Evolutionary conservation across 139 green algal species (phyloP), one percentile per base, ranked within the genome.

Genomic region (Monoraphidium neglectum): DNA sequence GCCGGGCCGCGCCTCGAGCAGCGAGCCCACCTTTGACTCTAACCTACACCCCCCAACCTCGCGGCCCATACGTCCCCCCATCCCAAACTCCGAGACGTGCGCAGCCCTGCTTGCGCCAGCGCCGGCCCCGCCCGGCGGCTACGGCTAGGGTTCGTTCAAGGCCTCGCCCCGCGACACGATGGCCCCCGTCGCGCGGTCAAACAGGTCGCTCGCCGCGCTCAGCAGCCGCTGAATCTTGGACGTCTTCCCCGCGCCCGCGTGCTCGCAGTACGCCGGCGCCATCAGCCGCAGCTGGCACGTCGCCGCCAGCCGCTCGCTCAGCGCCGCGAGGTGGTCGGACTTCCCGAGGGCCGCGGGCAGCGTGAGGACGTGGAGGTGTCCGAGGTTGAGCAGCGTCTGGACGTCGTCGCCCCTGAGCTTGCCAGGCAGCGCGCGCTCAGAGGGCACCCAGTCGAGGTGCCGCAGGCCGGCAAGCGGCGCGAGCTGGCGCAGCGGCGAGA

Each of bases 381-480:
- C 4, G 28, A 70, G 68, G 6, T 70, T 57, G 26, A 53, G 28
- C 32, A 77, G 72, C 28, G 35, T 40, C 72, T 70, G 59, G 13
- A 70, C 38, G 16, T 77, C 72, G 56, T 47, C 59, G 43, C 40
- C 72, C 33, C 68, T 70, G 18, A 15, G 43, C 18, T 59, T 15
- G 4, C 40, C n/a, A 21, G 72, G 60, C 38, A 77, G 30, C 0
- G 59, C 72, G 6, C 60, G 43, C 59, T 77, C 72, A 8, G 37
- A 62, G 24, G 68, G 57, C 12, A 77, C 72, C 72, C 72, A 77
- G 60, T 77, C 72, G 21, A 77, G 57, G 60, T 77, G 72, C 1
- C 72, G 72, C 60, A 77, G 72, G 38, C 59, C 72, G 3, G 72
- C 43, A 2, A 77, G 47, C 30, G 57, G 57, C 38, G 28, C 36